Base-by-base conservation (phyloP, 2,329 filamentous ascomycete genomes). In the Cercospora beticola region DNA sequence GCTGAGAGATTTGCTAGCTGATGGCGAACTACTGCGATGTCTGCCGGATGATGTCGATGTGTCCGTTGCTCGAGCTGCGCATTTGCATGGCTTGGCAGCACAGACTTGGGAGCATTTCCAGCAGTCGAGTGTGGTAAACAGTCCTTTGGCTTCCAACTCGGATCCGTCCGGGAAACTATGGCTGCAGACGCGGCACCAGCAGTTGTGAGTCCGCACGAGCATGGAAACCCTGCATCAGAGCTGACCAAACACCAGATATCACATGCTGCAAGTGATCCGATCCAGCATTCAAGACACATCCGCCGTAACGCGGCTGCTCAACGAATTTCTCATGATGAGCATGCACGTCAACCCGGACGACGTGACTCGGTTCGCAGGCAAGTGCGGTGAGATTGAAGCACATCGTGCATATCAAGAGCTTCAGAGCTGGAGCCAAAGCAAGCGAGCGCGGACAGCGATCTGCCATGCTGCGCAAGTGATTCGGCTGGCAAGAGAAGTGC, bases 181-280 rank as follows among this genome's bases (percentile, higher is more conserved):
- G 70, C 52, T 75, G 28, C 72, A 74, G 54, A 67, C 62, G 21
- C 68, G 70, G 16, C 74, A 73, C 21, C 65, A 72, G 30, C 68
- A 69, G 28, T 63, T 74, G 52, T 71, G 66, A 46, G 60, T 31
- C 6, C 16, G 23, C 12, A n/a, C 30, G 26, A 31, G 26, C 54
- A 23, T 31, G 54, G 14, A 58, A 62, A 56, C 12, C 40, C 54
- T 58, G 30, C 54, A 21, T 10, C 30, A 33, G 54, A 33, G 31
- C 56, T 58, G 56, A 58, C 56, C n/a, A 2, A 21, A 18, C 16
- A 23, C 5, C 28, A 58, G 56, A 58, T 58, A 36, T 58, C 28
- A 58, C 28, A 58, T 21, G 56, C 56, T 70, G 26, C 56, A 69
- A 36, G 28, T 31, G 16, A 62, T 64, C 18, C 43, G 52, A 14